Percentiles rank a stretch among this genome's conserved stretches.
Evolutionary conservation across 2,329 filamentous ascomycete species (phyloP).

Genomic region (Rutstroemia sp.): DNA sequence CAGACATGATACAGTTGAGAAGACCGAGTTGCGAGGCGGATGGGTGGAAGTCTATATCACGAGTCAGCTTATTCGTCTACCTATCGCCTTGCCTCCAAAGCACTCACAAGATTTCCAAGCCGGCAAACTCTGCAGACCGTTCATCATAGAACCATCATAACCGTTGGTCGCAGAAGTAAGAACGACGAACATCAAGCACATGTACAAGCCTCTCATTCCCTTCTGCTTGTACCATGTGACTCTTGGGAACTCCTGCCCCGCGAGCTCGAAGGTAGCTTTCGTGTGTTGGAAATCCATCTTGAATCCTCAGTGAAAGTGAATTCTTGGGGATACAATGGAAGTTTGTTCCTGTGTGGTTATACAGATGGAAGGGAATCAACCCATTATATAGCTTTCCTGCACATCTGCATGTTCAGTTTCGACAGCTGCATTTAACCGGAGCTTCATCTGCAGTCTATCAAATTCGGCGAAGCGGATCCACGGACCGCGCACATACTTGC

Average conservation of each 20-base stretch:
- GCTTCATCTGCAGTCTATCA: neutral
- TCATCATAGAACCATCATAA: conserved; percentile 38
- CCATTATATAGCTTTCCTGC: no score
- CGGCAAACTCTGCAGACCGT: conserved; percentile 38
- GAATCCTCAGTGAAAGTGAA: neutral
- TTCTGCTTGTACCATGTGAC: conserved; percentile 47
- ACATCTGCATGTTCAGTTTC: no score
- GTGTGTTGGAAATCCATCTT: conserved; percentile 13
- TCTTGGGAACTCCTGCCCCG: conserved; percentile 26
- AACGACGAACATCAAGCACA: conserved; percentile 34
- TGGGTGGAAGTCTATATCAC: conserved; percentile 29
- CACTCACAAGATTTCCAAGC: conserved; percentile 43
- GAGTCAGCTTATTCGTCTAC: conserved; percentile 37
- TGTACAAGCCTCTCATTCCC: conserved; percentile 48
- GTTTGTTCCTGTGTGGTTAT: neutral
- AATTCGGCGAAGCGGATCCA: conserved; percentile 1
- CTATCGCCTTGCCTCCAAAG: conserved; percentile 15
- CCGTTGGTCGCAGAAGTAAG: conserved; percentile 42
- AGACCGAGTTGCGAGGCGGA: conserved; percentile 34
- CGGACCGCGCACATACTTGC: neutral
- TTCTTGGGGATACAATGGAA: no score
- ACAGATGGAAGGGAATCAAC: no score
- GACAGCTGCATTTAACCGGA: neutral
- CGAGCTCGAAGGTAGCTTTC: conserved; percentile 26
- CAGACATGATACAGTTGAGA: conserved; percentile 40